A percentile compares a stretch with the other conserved stretches of the same genome.
Evolutionary conservation across 129 eudicot genomes (phyloP).

Genomic region (Solidago caesia): DNA sequence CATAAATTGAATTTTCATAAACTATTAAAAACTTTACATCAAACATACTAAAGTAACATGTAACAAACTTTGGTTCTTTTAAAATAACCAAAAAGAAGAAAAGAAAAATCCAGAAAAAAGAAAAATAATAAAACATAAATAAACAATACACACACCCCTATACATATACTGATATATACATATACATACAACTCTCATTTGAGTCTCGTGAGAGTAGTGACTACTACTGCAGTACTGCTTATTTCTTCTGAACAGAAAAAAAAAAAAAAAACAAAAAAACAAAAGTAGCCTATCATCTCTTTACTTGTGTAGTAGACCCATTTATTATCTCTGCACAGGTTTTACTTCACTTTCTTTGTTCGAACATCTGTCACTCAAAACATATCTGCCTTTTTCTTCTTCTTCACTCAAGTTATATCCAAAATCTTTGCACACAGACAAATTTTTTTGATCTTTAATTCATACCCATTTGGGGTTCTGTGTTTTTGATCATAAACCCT

Average conservation of each 20-base stretch:
- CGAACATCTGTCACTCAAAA: constrained; percentile 16
- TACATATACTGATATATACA: constrained; percentile 7
- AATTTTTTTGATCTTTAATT: constrained; percentile 25
- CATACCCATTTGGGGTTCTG: constrained; percentile 34
- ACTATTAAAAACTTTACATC: too few relatives aligned
- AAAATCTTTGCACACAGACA: constrained; percentile 1
- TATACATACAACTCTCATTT: constrained; percentile 30
- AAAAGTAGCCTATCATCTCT: constrained; percentile 28
- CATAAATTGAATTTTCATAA: too few relatives aligned
- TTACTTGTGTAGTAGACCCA: constrained; percentile 25
- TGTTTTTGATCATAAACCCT: constrained; percentile 41
- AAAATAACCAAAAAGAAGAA: background rate
- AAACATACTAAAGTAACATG: too few relatives aligned
- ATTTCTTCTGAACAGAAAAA: constrained; percentile 18
- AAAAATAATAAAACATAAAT: background rate
- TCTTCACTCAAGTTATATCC: constrained; percentile 16
- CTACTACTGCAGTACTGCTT: constrained; percentile 18
- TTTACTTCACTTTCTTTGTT: constrained; percentile 12
- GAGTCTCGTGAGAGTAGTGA: constrained; percentile 40
- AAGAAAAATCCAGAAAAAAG: background rate
- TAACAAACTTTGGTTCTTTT: too few relatives aligned
- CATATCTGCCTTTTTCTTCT: constrained; percentile 3
- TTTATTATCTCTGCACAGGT: constrained; percentile 30
- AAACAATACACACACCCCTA: constrained; percentile 11
- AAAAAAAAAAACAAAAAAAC: background rate